phyloP scores from a whole-genome alignment of 2,329 filamentous ascomycete genomes.

The Neocucurbitaria cava region DNA sequence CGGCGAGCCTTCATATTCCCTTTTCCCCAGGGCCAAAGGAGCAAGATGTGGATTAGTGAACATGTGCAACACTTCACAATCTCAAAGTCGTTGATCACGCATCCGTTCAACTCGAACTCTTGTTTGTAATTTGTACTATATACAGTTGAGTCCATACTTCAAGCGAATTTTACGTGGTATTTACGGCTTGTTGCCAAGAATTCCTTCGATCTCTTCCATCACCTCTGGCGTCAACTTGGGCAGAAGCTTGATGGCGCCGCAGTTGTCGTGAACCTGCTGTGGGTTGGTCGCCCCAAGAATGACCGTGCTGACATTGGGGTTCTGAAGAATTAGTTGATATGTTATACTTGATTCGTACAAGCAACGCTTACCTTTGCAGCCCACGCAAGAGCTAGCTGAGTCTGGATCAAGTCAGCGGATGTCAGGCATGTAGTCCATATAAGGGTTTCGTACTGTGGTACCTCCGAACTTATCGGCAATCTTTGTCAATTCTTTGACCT shows the following conservation, averaged over 20 bases:
- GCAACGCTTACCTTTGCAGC: constrained; percentile 46
- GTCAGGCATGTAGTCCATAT: not conserved
- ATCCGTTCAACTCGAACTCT: not conserved
- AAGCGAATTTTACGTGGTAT: constrained; percentile 3
- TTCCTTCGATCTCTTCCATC: constrained; percentile 50
- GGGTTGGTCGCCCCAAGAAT: constrained; percentile 62
- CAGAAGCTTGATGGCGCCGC: constrained; percentile 54
- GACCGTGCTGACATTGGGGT: constrained; percentile 64
- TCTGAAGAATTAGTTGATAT: constrained; percentile 33
- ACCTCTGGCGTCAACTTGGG: constrained; percentile 49
- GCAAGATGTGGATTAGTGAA: not conserved
- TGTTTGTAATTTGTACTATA: not conserved
- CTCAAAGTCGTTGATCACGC: not conserved
- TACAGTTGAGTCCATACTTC: not conserved
- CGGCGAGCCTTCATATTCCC: not conserved
- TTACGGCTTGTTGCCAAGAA: constrained; percentile 50
- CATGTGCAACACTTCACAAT: too few relatives aligned
- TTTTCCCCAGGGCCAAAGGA: not conserved
- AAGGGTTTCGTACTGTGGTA: constrained; percentile 33
- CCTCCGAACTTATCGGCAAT: constrained; percentile 59
- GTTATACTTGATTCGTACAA: not conserved
- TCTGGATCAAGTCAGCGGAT: not conserved
- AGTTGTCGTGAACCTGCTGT: constrained; percentile 58
- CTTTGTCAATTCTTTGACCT: constrained; percentile 62
- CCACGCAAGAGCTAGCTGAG: constrained; percentile 67